Base-by-base conservation (phyloP, 2,329 filamentous ascomycete species). In the Parascedosporium putredinis region DNA sequence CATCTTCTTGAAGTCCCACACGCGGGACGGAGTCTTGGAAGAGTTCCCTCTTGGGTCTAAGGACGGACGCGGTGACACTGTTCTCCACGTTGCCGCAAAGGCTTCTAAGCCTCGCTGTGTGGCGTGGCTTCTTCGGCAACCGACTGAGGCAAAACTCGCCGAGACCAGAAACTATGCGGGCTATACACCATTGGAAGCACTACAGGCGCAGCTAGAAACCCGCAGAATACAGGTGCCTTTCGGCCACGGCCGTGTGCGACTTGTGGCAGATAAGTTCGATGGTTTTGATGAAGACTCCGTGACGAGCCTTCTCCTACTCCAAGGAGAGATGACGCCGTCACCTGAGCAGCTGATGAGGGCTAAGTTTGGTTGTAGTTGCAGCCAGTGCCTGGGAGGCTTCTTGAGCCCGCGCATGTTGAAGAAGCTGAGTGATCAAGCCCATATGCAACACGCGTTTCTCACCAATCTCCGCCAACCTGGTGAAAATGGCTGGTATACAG, bases 331-430 rank as follows among this genome's bases (percentile, higher is more conserved):
- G 24, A 20, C n/a, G 10, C 33, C 8, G 44, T 31, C 24, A 24
- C 33, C 44, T 33, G 20, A 16, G 14, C 10, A 38, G 29, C 16
- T 23, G n/a, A n/a, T 47, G 16, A 18, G 45, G 8, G 4, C 27
- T 8, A 47, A 38, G 20, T 47, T 36, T n/a, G 45, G 45, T 2
- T 47, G 45, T 14, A 47, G 20, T 4, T 38, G 45, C n/a, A 33
- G 45, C 5, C 2, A 9, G 14, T 47, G 45, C 22, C 9, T 47
- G 2, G 20, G 45, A 6, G 45, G 45, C 16, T 38, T 47, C 31
- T 22, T 47, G 14, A 47, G 45, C 22, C 45, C 45, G 20, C 16
- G 45, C 12, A 38, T 38, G 45, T 2, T 18, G 4, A n/a, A n/a
- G n/a, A n/a, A n/a, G n/a, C n/a, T n/a, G n/a, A n/a, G n/a, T n/a